Percentiles rank a stretch among this genome's conserved stretches.
Conservation (phyloP, 352 stramenopile species). For the Pythium utonaiense region DNA sequence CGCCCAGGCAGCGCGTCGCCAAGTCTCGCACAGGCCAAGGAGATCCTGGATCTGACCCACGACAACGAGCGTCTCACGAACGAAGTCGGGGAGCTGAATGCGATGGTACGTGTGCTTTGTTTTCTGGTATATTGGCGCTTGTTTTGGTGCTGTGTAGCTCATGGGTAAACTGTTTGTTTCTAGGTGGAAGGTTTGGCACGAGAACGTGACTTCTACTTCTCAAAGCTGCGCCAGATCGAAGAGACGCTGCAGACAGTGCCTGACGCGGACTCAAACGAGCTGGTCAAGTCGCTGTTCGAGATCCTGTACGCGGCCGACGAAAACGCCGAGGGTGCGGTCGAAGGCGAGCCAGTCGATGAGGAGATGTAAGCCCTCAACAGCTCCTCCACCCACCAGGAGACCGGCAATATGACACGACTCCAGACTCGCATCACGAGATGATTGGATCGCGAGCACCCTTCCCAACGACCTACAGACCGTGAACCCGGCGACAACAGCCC, state of each 20-base stretch:
- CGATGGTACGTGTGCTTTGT: slow-evolving; percentile 42
- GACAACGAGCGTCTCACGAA: slow-evolving; percentile 72
- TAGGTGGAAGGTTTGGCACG: slow-evolving; percentile 89
- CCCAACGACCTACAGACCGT: neutral
- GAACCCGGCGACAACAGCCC: neutral
- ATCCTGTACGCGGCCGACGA: slow-evolving; percentile 83
- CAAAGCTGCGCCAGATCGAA: slow-evolving; percentile 98
- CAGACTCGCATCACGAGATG: neutral
- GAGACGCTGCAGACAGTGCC: slow-evolving; percentile 89
- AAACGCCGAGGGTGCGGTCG: slow-evolving; percentile 15
- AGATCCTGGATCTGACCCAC: slow-evolving; percentile 69
- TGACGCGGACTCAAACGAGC: slow-evolving; percentile 47
- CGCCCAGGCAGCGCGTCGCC: slow-evolving; percentile 12
- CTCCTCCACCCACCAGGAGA: neutral
- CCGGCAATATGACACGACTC: neutral
- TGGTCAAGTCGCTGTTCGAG: slow-evolving; percentile 79
- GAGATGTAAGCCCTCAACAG: slow-evolving; percentile 19
- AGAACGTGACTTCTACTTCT: slow-evolving; percentile 99
- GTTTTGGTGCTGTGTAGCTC: neutral
- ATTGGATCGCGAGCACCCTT: neutral
- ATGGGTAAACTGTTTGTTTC: slow-evolving; percentile 3
- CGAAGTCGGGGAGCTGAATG: slow-evolving; percentile 69
- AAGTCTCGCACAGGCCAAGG: slow-evolving; percentile 53
- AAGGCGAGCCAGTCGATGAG: slow-evolving; percentile 34
- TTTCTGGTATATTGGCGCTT: neutral